phyloP scores from a whole-genome alignment of 2,329 filamentous ascomycete species.

The Aureobasidium sp. region DNA sequence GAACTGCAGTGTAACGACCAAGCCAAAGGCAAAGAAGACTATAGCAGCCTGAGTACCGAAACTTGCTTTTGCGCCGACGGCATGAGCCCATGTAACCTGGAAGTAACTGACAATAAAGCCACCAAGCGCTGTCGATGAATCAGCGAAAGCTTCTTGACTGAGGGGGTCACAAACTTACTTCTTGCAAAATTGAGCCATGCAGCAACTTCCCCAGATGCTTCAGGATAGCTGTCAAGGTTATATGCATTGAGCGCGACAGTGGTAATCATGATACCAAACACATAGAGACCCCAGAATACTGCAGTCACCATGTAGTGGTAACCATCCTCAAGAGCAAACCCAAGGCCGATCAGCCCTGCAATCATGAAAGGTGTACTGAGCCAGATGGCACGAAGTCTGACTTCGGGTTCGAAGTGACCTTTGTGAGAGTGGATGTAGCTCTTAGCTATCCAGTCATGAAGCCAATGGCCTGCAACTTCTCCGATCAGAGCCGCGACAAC shows the following conservation, averaged over 20 bases:
- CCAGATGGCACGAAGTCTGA: conserved; percentile 44
- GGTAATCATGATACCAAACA: conserved; percentile 50
- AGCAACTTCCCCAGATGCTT: conserved; percentile 48
- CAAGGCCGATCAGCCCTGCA: conserved; percentile 45
- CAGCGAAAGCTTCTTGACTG: not conserved
- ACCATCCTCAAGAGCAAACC: conserved; percentile 41
- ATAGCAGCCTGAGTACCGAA: conserved; percentile 18
- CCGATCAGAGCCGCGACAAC: conserved; percentile 49
- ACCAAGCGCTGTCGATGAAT: conserved; percentile 30
- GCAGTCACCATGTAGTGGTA: conserved; percentile 49
- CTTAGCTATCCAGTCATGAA: conserved; percentile 40
- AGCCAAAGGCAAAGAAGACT: not conserved
- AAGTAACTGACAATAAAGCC: conserved; percentile 49
- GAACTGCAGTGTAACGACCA: not conserved
- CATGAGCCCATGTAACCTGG: conserved; percentile 42
- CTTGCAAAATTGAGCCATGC: conserved; percentile 44
- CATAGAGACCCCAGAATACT: conserved; percentile 47
- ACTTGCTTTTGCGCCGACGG: conserved; percentile 15
- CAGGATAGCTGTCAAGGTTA: conserved; percentile 48
- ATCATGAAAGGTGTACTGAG: conserved; percentile 44
- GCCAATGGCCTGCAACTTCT: conserved; percentile 48
- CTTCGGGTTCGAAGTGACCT: conserved; percentile 52
- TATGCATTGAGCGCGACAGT: conserved; percentile 48
- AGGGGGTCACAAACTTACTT: not conserved
- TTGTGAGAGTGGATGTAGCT: conserved; percentile 28